These are phyloP conservation scores for Amylostereum areolatum DNA, from an alignment of 1,284 basidiomycete genomes.

Conservation along the genomic window DNA sequence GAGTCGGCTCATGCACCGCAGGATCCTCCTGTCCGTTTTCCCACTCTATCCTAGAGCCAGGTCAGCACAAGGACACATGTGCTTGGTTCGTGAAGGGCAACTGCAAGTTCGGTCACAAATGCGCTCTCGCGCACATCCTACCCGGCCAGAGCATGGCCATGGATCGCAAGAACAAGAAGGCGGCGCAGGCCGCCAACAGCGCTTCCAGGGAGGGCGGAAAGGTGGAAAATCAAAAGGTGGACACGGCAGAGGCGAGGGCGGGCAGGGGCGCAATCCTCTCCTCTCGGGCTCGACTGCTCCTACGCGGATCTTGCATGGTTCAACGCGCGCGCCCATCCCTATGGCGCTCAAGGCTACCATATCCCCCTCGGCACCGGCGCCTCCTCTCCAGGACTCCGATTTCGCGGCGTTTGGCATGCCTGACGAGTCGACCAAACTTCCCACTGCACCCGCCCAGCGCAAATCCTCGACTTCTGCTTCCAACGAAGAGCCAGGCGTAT, in stretches of 20 bases:
- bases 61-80: slow-evolving; percentile 86
- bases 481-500: slow-evolving; percentile 6
- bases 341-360: slow-evolving; percentile 66
- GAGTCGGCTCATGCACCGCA: slow-evolving; percentile 88
- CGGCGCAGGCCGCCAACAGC: slow-evolving; percentile 69
- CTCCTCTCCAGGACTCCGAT: slow-evolving; percentile 69
- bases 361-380: slow-evolving; percentile 74
- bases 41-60: slow-evolving; percentile 62
- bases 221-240: slow-evolving; percentile 27
- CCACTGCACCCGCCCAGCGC: slow-evolving; percentile 40
- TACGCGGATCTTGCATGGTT: slow-evolving; percentile 35
- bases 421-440: slow-evolving; percentile 44
- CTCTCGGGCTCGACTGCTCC: slow-evolving; percentile 50
- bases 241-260: slow-evolving; percentile 13
- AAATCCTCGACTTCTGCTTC: slow-evolving; percentile 20
- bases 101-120: slow-evolving; percentile 98
- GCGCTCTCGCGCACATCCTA: slow-evolving; percentile 88
- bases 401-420: slow-evolving; percentile 65
- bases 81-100: slow-evolving; percentile 94
- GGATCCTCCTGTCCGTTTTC: slow-evolving; percentile 96
- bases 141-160: slow-evolving; percentile 93
- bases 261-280: slow-evolving; percentile 35
- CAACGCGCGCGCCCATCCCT: slow-evolving; percentile 54
- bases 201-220: slow-evolving; percentile 39
- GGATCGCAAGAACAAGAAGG: slow-evolving; percentile 98